phyloP scores from a whole-genome alignment of 2,329 filamentous ascomycete species.

The Monosporascus sp. region DNA sequence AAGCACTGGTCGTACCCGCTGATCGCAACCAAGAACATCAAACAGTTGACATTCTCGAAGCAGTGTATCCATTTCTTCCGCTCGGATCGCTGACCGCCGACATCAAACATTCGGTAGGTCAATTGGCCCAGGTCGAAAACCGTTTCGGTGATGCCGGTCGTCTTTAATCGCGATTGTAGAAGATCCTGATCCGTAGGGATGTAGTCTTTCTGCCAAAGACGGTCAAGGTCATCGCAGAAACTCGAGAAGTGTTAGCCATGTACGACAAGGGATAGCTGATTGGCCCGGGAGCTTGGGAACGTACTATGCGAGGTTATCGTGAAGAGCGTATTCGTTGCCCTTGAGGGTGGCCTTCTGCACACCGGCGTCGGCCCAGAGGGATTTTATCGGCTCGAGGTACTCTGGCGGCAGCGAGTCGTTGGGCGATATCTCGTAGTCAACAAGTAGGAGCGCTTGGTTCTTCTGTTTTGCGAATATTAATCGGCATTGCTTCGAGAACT shows the following conservation, averaged over 20 bases:
- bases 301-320: constrained; percentile 93
- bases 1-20: constrained; percentile 95
- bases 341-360: constrained; percentile 84
- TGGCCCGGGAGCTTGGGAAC: constrained; percentile 26
- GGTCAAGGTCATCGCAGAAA: constrained; percentile 76
- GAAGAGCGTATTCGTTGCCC: constrained; percentile 93
- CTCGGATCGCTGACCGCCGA: constrained; percentile 86
- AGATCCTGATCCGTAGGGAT: constrained; percentile 93
- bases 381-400: constrained; percentile 75
- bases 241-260: constrained; percentile 39
- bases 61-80: constrained; percentile 98
- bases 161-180: constrained; percentile 80
- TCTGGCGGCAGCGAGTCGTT: constrained; percentile 75
- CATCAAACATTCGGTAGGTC: constrained; percentile 96
- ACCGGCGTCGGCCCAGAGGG: constrained; percentile 76
- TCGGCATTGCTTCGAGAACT: background rate
- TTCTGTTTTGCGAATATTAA: constrained; percentile 44
- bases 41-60: constrained; percentile 88
- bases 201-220: constrained; percentile 71
- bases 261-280: constrained; percentile 1
- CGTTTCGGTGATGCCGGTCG: constrained; percentile 93
- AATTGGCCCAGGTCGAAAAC: constrained; percentile 87
- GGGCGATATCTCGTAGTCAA: constrained; percentile 75
- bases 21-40: constrained; percentile 90
- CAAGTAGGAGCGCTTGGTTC: constrained; percentile 69